Evolutionary conservation across 352 stramenopile species (phyloP), one percentile per base, ranked within the genome.

Genomic region (Pythium graminicola): DNA sequence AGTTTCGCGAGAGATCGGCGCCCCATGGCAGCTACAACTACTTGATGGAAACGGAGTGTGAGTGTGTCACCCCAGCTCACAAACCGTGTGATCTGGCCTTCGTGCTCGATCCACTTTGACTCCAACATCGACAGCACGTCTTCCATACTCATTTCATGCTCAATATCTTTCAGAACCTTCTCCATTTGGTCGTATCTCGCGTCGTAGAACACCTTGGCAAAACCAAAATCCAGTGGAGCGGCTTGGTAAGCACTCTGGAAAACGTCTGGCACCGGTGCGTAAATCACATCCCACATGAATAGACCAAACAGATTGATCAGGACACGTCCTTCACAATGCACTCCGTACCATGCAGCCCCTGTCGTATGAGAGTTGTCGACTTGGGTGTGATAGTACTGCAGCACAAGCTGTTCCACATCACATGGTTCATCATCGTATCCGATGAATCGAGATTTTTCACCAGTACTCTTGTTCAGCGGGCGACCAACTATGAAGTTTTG

Each of bases 231-330:
- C 4, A 91, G 54, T 26, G 80, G 81, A 23, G 58, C 72, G 1
- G 70, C 60, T 45, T 95, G 85, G 39, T 84, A 95, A 6, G 72
- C 76, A n/a, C 73, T 93, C 63, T 95, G 85, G 50, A 96, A 95
- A 2, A 95, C 86, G 44, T 93, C 66, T 2, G 77, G 67, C 16
- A 95, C 65, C n/a, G 52, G 65, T 0, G 75, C 69, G 36, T 95
- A 96, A 24, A 96, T 50, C 9, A 92, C 57, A 28, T 94, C 80
- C 87, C 87, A 95, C 72, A 96, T 79, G n/a, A 95, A 75, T 16
- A 96, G 53, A 0, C 84, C 81, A 58, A 94, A 94, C 2, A 96
- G 39, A 40, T 81, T 86, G 13, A 66, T 58, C 24, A 96, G 48
- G 28, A 87, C 57, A 33, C 56, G 54, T 0, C 87, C 86, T 65